Evolutionary conservation across 208 protist species (phyloP).

Genomic region (Acanthamoeba healyi): DNA sequence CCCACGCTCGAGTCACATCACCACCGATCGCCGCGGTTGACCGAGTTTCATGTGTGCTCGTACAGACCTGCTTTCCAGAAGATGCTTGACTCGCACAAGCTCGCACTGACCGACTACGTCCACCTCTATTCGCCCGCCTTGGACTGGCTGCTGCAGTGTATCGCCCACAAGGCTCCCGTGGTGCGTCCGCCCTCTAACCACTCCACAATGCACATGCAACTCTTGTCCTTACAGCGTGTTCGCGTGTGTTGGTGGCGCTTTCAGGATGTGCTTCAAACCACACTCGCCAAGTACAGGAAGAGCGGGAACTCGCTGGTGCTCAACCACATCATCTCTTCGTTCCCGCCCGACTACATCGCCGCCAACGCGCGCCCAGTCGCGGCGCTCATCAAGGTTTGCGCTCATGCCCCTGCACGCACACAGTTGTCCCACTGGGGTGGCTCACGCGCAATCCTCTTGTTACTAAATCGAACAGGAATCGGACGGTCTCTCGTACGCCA

Average conservation of each 20-base stretch:
- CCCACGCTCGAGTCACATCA: neutral
- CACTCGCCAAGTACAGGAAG: constrained; percentile 78
- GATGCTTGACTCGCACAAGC: constrained; percentile 47
- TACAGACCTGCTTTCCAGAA: constrained; percentile 62
- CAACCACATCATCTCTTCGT: constrained; percentile 87
- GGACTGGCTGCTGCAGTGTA: constrained; percentile 90
- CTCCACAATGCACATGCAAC: neutral
- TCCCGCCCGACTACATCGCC: constrained; percentile 84
- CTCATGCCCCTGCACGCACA: neutral
- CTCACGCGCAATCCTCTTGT: too few relatives aligned
- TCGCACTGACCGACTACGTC: constrained; percentile 87
- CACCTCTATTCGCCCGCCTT: constrained; percentile 89
- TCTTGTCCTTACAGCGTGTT: too few relatives aligned
- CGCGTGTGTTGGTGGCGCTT: neutral
- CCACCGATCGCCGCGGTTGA: neutral
- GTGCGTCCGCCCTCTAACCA: neutral
- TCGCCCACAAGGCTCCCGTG: constrained; percentile 71
- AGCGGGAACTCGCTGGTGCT: constrained; percentile 82
- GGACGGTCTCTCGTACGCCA: constrained; percentile 74
- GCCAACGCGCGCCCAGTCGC: constrained; percentile 75
- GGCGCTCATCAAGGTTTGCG: constrained; percentile 80
- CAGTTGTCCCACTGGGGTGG: neutral
- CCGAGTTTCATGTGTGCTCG: neutral
- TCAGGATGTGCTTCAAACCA: constrained; percentile 14
- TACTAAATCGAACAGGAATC: too few relatives aligned